A percentile compares a stretch with the other conserved stretches of the same genome.
These are phyloP conservation scores for Gonapodya prolifera DNA, from an alignment of 192 early-diverging fungal species.

Conservation along the genomic window DNA sequence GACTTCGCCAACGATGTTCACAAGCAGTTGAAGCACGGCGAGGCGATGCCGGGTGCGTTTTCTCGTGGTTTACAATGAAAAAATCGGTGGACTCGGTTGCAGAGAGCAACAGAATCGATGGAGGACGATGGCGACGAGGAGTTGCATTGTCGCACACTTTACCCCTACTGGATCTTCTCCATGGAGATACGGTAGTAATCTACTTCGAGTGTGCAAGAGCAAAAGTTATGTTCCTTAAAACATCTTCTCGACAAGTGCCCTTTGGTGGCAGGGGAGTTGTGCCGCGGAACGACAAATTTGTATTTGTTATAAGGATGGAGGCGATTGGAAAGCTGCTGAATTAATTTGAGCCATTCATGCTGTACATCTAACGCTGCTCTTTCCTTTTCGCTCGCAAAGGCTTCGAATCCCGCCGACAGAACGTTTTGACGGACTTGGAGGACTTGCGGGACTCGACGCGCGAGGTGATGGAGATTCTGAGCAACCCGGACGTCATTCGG, in stretches of 20 bases:
- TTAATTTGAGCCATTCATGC: too few species aligned
- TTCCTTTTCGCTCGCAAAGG: slow-evolving; percentile 9
- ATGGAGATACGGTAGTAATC: background rate
- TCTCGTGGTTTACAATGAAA: slow-evolving; percentile 41
- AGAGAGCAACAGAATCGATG: background rate
- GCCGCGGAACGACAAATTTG: background rate
- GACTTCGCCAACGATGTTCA: slow-evolving; percentile 80
- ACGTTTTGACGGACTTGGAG: slow-evolving; percentile 62
- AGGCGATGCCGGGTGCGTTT: slow-evolving; percentile 28
- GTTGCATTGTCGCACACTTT: background rate
- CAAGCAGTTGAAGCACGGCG: slow-evolving; percentile 62
- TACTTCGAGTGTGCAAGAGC: background rate
- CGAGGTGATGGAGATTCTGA: slow-evolving; percentile 77
- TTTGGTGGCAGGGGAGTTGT: background rate
- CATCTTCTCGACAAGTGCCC: background rate
- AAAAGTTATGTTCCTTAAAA: background rate
- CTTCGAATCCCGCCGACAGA: slow-evolving; percentile 59
- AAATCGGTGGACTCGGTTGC: background rate
- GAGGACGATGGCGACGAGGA: background rate
- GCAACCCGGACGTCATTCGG: slow-evolving; percentile 79
- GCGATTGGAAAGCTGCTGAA: background rate
- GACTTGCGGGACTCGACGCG: slow-evolving; percentile 60
- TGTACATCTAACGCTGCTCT: background rate
- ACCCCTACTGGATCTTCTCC: background rate
- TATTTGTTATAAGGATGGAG: background rate